Conservation (phyloP, 2,329 filamentous ascomycete species). For the Talaromyces sp. region DNA sequence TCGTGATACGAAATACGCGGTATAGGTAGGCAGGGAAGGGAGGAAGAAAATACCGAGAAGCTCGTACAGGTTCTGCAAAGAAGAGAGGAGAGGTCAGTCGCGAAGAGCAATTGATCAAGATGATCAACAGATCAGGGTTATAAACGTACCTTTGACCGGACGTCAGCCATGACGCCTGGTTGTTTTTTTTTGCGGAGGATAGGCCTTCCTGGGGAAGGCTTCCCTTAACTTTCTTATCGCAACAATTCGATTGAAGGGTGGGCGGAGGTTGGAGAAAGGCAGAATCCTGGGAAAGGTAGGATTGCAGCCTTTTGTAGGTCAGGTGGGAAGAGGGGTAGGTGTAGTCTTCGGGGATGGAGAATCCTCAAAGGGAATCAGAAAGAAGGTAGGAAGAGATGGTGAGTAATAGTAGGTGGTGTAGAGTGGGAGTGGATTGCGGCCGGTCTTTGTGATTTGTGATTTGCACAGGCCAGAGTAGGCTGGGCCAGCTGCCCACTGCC, state of each 20-base stretch:
- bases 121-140: not conserved
- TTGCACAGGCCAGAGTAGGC: slow-evolving; percentile 11
- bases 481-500: slow-evolving; percentile 1
- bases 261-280: slow-evolving; percentile 29
- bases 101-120: slow-evolving; percentile 9
- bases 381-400: slow-evolving; percentile 17
- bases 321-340: slow-evolving; percentile 4
- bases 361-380: slow-evolving; percentile 11
- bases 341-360: slow-evolving; percentile 9
- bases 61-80: slow-evolving; percentile 87
- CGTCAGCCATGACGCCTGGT: slow-evolving; percentile 51
- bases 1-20: slow-evolving; percentile 23
- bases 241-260: slow-evolving; percentile 36
- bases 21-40: slow-evolving; percentile 21
- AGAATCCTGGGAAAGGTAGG: slow-evolving; percentile 32
- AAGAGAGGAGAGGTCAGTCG: slow-evolving; percentile 35
- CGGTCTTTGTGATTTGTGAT: slow-evolving; percentile 21
- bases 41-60: slow-evolving; percentile 74
- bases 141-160: slow-evolving; percentile 50
- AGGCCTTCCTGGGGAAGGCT: slow-evolving; percentile 50
- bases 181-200: slow-evolving; percentile 36
- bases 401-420: not conserved
- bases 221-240: slow-evolving; percentile 40
- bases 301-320: slow-evolving; percentile 34
- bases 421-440: slow-evolving; percentile 8